Conservation (phyloP, 768 basidiomycete genomes). For the Thelephora aurantiotincta region DNA sequence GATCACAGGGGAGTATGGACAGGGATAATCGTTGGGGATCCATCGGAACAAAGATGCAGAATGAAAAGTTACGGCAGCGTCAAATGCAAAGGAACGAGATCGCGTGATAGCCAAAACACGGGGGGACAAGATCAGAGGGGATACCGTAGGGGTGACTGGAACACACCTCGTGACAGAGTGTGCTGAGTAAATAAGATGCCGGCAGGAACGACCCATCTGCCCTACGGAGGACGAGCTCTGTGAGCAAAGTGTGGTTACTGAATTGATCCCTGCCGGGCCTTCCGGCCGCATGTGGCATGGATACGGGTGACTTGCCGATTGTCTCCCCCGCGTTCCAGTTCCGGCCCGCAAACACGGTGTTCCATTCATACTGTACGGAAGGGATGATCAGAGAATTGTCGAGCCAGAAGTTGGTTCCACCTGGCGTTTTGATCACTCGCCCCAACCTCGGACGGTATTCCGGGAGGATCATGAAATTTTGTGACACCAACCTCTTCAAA, state of each 20-base stretch:
- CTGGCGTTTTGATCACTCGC: neutral
- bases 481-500: slow-evolving; percentile 57
- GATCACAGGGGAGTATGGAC: too few relatives aligned
- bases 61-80: too few relatives aligned
- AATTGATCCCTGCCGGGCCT: neutral
- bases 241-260: neutral
- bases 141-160: neutral
- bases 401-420: neutral
- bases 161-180: slow-evolving; percentile 71
- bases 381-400: neutral
- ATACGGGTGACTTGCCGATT: slow-evolving; percentile 32
- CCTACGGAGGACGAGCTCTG: slow-evolving; percentile 65
- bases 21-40: too few relatives aligned
- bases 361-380: slow-evolving; percentile 53
- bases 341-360: slow-evolving; percentile 63
- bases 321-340: slow-evolving; percentile 82
- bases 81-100: too few relatives aligned
- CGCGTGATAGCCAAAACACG: too few relatives aligned
- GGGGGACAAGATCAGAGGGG: too few relatives aligned
- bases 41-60: too few relatives aligned
- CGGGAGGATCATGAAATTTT: neutral
- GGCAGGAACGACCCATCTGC: slow-evolving; percentile 47
- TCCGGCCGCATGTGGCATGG: slow-evolving; percentile 1
- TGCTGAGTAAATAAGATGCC: slow-evolving; percentile 57
- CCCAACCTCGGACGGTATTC: neutral